Evolutionary conservation across 352 stramenopile genomes (phyloP), one percentile per base, ranked within the genome.

Genomic region (Globisporangium barbulae): DNA sequence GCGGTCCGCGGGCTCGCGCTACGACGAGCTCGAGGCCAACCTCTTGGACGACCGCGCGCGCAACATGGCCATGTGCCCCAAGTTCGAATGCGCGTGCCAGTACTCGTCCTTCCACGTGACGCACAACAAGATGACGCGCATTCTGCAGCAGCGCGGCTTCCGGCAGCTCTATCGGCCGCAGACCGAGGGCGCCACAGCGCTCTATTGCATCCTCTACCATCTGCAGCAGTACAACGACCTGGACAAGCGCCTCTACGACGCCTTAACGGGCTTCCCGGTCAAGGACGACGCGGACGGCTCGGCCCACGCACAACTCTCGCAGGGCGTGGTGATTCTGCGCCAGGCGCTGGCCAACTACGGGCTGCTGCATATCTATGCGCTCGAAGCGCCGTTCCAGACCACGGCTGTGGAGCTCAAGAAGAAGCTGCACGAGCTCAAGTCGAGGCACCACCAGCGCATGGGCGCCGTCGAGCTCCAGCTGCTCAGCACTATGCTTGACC

Each of bases 371-470:
- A 78, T 87, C 0, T 63, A 89, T n/a, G 61, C 59, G 2, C 66
- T 95, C 22, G 76, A 79, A 56, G 58, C 68, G 3, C 69, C 86
- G 15, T 89, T 93, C 37, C 74, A 71, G 9, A 89, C 72, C 55
- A 67, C 63, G 17, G 69, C 72, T 1, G 72, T 93, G 9, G 86
- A 95, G 49, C 64, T 95, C 15, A 93, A 91, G 53, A 91, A 88
- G 68, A 81, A 79, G 48, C 58, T 95, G 53, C 86, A 95, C 61
- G 74, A 83, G 31, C 89, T 91, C 70, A 90, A 92, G 68, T 79
- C 76, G 33, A 62, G 72, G 58, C 60, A 73, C 35, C 72, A 85
- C n/a, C 50, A 79, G 1, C 83, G 86, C 19, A 72, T 92, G 2
- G 86, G 86, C 7, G 67, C 83, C 0, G 30, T 93, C 12, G 83